These are phyloP conservation scores for Setaria viridis DNA, from an alignment of 202 grass and related monocot genomes.

Conservation along the genomic window DNA sequence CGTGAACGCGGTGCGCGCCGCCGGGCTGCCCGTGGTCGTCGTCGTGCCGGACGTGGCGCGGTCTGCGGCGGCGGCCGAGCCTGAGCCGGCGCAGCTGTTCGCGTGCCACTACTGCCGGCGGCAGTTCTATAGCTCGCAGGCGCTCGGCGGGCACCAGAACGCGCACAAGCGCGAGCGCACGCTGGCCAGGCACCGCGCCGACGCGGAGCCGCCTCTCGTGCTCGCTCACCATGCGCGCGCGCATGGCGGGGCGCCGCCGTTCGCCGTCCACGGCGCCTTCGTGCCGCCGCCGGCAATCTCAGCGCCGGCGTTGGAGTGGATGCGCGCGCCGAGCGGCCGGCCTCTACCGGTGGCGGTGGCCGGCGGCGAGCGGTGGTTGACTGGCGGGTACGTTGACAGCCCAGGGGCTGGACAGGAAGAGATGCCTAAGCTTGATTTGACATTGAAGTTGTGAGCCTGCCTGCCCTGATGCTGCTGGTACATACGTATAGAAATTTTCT, in stretches of 20 bases:
- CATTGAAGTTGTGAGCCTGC: slow-evolving; percentile 48
- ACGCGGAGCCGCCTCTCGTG: background rate
- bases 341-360: background rate
- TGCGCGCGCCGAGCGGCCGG: background rate
- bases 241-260: background rate
- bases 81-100: slow-evolving; percentile 54
- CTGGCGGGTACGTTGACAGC: background rate
- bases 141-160: slow-evolving; percentile 92
- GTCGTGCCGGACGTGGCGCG: background rate
- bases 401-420: background rate
- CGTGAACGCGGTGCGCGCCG: background rate
- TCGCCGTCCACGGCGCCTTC: slow-evolving; percentile 36
- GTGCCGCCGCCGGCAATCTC: background rate
- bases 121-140: slow-evolving; percentile 85
- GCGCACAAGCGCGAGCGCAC: slow-evolving; percentile 82
- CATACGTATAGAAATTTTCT: background rate
- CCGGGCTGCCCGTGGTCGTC: slow-evolving; percentile 13
- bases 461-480: background rate
- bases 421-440: slow-evolving; percentile 51
- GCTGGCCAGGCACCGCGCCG: slow-evolving; percentile 34
- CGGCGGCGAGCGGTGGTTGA: background rate
- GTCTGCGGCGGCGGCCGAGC: background rate
- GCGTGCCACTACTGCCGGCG: slow-evolving; percentile 57
- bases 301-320: slow-evolving; percentile 24
- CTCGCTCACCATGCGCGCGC: background rate